Percentiles rank a stretch among this genome's conserved stretches.
Conservation (phyloP, 1,139 yeast species). For the Candida tunisiensis region DNA sequence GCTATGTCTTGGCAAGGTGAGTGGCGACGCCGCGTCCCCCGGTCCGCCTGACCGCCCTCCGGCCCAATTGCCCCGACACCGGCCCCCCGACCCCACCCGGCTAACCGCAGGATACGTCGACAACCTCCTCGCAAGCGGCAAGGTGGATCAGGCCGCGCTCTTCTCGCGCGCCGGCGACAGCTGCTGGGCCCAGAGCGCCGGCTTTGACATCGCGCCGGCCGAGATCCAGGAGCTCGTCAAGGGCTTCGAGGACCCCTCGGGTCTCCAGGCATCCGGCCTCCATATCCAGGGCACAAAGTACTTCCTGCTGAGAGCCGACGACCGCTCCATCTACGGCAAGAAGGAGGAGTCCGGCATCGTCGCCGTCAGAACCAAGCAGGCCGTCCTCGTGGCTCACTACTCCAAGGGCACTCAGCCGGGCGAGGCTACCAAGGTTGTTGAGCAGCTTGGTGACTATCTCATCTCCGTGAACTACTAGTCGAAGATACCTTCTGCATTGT, state of each 20-base stretch:
- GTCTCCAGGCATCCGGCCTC: constrained; percentile 70
- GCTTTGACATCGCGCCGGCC: constrained; percentile 44
- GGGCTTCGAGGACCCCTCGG: constrained; percentile 69
- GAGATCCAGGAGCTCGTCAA: constrained; percentile 62
- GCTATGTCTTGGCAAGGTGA: too few relatives aligned
- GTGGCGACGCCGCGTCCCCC: too few relatives aligned
- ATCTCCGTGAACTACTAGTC: constrained; percentile 65
- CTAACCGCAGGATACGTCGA: constrained; percentile 67
- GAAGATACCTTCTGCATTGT: neutral
- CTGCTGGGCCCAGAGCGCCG: constrained; percentile 79
- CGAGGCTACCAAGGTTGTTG: constrained; percentile 88
- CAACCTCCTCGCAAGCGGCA: constrained; percentile 70
- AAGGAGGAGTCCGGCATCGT: constrained; percentile 75
- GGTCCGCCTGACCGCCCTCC: too few relatives aligned
- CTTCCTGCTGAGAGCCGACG: constrained; percentile 79
- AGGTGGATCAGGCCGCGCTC: constrained; percentile 82
- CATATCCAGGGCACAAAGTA: constrained; percentile 78
- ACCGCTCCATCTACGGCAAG: constrained; percentile 87
- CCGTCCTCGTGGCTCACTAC: constrained; percentile 86
- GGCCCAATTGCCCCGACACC: too few relatives aligned
- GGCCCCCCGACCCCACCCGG: too few relatives aligned
- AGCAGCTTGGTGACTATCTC: constrained; percentile 87
- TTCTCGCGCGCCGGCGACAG: constrained; percentile 92
- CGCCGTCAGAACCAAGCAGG: constrained; percentile 87
- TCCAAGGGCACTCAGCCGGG: constrained; percentile 73